Evolutionary conservation across 2,329 filamentous ascomycete genomes (phyloP).

Genomic region (Colletotrichum tamarilloi): DNA sequence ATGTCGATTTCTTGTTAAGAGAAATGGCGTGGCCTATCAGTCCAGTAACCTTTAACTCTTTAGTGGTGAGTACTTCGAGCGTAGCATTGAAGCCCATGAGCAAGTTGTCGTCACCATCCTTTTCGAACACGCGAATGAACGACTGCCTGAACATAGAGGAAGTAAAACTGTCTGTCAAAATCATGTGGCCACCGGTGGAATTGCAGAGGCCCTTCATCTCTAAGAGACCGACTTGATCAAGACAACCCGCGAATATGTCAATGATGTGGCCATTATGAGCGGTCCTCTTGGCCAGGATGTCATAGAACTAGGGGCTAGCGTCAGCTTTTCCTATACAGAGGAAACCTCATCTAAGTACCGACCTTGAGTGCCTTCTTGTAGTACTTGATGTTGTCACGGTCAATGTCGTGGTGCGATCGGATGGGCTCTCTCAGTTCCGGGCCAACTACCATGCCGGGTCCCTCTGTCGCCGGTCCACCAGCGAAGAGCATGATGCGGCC

Average conservation of each 20-base stretch:
- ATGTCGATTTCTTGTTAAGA: constrained; percentile 97
- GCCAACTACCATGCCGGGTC: constrained; percentile 95
- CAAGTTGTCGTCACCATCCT: constrained; percentile 93
- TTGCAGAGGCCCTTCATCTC: constrained; percentile 99
- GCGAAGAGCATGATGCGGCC: constrained; percentile 98
- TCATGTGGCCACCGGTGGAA: constrained; percentile 97
- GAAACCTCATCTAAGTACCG: constrained; percentile 40
- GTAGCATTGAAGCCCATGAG: constrained; percentile 99
- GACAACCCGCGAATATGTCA: constrained; percentile 96
- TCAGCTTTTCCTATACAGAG: constrained; percentile 40
- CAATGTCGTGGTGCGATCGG: constrained; percentile 97
- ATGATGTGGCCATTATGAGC: constrained; percentile 98
- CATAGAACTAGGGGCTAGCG: constrained; percentile 78
- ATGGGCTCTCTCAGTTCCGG: constrained; percentile 96
- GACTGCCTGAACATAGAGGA: constrained; percentile 99
- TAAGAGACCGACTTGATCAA: constrained; percentile 95
- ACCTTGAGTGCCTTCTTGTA: constrained; percentile 99
- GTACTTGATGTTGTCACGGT: constrained; percentile 98
- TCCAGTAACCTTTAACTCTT: constrained; percentile 97
- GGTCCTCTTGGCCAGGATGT: constrained; percentile 90
- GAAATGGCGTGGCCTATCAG: constrained; percentile 97
- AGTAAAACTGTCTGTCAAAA: constrained; percentile 97
- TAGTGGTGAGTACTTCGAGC: constrained; percentile 94
- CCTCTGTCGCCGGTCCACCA: constrained; percentile 93
- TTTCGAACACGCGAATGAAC: constrained; percentile 96